Percentiles rank a stretch among this genome's conserved stretches.
These are phyloP conservation scores for Kingdonia uniflora DNA, from an alignment of 164 flowering plant genomes.

Conservation along the genomic window DNA sequence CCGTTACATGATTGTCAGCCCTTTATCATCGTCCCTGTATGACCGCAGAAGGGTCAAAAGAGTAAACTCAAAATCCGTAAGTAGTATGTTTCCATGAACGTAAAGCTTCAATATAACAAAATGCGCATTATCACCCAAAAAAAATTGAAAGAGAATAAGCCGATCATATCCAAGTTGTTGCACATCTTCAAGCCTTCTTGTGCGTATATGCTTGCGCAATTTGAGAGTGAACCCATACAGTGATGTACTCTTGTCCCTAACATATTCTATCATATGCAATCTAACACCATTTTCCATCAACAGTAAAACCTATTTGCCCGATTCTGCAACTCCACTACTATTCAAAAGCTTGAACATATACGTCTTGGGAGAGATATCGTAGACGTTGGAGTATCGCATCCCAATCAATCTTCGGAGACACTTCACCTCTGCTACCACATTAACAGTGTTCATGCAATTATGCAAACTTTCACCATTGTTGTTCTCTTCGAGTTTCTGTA, in stretches of 20 bases:
- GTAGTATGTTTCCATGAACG: constrained; percentile 89
- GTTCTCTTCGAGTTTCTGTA: too few species aligned
- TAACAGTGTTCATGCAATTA: constrained; percentile 99
- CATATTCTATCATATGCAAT: constrained; percentile 82
- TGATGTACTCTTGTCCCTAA: constrained; percentile 88
- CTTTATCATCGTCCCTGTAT: constrained; percentile 99
- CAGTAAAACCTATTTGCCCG: constrained; percentile 86
- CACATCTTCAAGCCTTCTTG: constrained; percentile 92
- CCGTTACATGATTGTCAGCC: constrained; percentile 91
- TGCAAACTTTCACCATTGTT: constrained; percentile 92
- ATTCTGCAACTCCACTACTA: constrained; percentile 90
- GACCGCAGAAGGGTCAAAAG: constrained; percentile 95
- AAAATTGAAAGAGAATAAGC: constrained; percentile 86
- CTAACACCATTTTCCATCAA: constrained; percentile 95
- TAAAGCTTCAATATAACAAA: constrained; percentile 88
- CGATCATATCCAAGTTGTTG: constrained; percentile 97
- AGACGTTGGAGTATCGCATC: constrained; percentile 94
- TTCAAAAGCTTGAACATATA: constrained; percentile 92
- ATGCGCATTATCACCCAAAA: constrained; percentile 75
- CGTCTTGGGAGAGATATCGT: constrained; percentile 94
- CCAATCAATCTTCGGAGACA: constrained; percentile 79
- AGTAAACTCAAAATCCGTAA: constrained; percentile 69
- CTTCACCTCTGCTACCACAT: constrained; percentile 97
- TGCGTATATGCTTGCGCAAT: constrained; percentile 88
- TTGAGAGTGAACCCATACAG: constrained; percentile 96